Evolutionary conservation across 345 rosid species (phyloP), one percentile per base, ranked within the genome.

Genomic region (Capsella bursapastoris): DNA sequence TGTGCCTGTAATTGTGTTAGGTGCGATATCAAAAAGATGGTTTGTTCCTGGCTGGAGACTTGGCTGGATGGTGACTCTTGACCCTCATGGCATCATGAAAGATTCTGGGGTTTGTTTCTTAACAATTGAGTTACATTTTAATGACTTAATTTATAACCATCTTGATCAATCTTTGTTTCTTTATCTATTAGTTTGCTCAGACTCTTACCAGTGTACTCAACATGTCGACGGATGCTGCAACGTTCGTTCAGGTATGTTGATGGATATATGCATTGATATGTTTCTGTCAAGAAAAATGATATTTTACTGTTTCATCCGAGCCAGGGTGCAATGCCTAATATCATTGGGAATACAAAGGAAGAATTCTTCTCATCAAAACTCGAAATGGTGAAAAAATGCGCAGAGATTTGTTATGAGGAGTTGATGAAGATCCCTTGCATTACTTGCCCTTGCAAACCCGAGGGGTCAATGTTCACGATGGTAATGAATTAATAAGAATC

Each of bases 1-100:
- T 14, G 91, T 75, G 1, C 93, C 96, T 7, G 84, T 90, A 11
- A 8, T 88, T 44, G 78, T 87, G 0, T 50, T 88, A 37, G 93
- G 96, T 0, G 82, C 87, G 2, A 78, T 90, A 65, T 88, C 93
- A 2, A 88, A 90, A 79, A 83, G 89, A 79, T 90, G 90, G 96
- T 68, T 84, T 34, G 89, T 87, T 77, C 96, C 97, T 51, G 93
- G 91, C 8, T 90, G 97, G 96, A 81, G 91, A 51, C 78, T 88
- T 27, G 96, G 96, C 35, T 88, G 96, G 97, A 74, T 90, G 51
- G 93, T 81, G 37, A 84, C 86, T 32, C 79, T 67, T 74, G 93
- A 90, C 76, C 91, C 90, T 15, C 83, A 76, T 40, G 78, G 81
- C 71, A 82, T 83, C 35, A 78, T 88, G 18, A 68, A 43, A 58